These are phyloP conservation scores for Gloeopeniophorella convolvens DNA, from an alignment of 768 basidiomycete species.

Conservation along the genomic window DNA sequence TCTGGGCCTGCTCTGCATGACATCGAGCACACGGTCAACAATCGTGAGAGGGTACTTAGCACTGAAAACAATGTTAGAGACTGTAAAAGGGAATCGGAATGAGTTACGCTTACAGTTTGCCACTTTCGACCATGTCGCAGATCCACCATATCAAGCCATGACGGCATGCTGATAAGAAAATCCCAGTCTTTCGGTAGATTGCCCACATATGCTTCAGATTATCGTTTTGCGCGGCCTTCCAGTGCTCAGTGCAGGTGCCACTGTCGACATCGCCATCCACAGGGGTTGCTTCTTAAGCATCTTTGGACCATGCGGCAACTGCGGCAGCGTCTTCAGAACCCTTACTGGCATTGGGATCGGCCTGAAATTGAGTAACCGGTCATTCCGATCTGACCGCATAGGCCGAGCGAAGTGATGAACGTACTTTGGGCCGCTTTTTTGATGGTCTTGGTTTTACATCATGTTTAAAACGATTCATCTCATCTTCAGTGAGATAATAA, in stretches of 20 bases:
- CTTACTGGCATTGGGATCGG: no score
- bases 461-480: not conserved
- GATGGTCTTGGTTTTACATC: not conserved
- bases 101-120: not conserved
- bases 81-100: no score
- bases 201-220: not conserved
- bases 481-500: not conserved
- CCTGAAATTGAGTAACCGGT: no score
- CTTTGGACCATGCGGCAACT: not conserved
- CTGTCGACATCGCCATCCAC: not conserved
- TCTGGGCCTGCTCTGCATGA: not conserved
- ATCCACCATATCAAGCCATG: not conserved
- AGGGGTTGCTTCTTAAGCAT: not conserved
- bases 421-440: not conserved
- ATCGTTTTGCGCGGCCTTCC: not conserved
- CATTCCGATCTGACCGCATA: no score
- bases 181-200: not conserved
- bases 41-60: slow-evolving; percentile 4
- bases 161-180: not conserved
- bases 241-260: not conserved
- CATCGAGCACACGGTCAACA: not conserved
- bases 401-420: not conserved
- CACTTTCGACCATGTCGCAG: slow-evolving; percentile 2
- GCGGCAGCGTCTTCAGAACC: not conserved
- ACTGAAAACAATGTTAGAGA: no score